Conservation (phyloP, 164 flowering plant species). For the Annona cherimola region DNA sequence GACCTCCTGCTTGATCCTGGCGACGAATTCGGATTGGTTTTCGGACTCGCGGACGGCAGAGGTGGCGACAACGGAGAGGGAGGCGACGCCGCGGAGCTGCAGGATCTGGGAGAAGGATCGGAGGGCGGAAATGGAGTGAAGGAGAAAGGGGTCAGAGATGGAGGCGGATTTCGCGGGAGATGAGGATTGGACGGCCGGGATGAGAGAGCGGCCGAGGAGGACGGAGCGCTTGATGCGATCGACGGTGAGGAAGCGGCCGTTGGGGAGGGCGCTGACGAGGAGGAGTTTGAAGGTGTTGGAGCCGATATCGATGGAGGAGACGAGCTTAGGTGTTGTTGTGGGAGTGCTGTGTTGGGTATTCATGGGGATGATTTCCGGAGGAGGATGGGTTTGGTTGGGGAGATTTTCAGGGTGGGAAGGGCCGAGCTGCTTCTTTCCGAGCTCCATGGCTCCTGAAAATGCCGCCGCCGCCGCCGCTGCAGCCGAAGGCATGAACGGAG, state of each 20-base stretch:
- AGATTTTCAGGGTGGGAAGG: neutral
- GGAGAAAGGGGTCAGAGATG: constrained; percentile 29
- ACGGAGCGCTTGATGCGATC: constrained; percentile 46
- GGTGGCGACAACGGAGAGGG: constrained; percentile 47
- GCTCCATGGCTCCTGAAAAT: no score
- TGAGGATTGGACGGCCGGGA: constrained; percentile 4
- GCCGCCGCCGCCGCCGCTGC: no score
- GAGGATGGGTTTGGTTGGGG: neutral
- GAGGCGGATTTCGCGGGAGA: constrained; percentile 1
- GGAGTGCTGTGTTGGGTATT: constrained; percentile 7
- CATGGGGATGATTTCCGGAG: constrained; percentile 6
- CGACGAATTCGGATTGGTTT: constrained; percentile 34
- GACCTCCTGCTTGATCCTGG: constrained; percentile 17
- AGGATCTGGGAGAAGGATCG: constrained; percentile 28
- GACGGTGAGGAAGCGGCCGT: constrained; percentile 46
- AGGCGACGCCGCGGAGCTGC: constrained; percentile 19
- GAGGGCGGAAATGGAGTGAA: constrained; percentile 40
- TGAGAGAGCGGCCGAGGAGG: constrained; percentile 38
- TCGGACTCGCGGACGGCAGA: constrained; percentile 53
- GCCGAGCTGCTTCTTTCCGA: neutral
- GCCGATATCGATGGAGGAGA: constrained; percentile 75
- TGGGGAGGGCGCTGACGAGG: constrained; percentile 40
- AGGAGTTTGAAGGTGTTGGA: constrained; percentile 71
- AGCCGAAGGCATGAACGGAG: no score
- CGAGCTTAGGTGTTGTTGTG: constrained; percentile 24